Conservation (phyloP, 257 asterid species). For the Penstemon barbatus region DNA sequence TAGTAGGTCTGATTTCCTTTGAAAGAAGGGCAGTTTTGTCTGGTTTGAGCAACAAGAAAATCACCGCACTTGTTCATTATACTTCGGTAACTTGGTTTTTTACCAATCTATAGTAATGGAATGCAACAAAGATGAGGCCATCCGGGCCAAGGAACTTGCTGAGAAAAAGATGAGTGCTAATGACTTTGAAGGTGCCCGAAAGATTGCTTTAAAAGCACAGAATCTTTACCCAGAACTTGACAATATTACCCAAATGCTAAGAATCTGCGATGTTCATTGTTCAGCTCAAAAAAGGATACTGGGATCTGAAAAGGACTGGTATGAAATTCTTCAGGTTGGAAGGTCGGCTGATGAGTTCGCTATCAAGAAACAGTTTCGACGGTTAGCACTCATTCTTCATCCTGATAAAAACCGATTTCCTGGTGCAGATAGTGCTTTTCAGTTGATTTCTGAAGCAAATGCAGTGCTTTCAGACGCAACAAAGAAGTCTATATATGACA, state of each 20-base stretch:
- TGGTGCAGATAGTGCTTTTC: conserved; percentile 92
- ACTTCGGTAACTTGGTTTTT: conserved; percentile 10
- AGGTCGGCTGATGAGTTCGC: conserved; percentile 56
- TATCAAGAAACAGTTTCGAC: conserved; percentile 70
- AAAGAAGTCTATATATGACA: conserved; percentile 58
- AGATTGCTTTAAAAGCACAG: conserved; percentile 59
- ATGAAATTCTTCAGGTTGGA: conserved; percentile 67
- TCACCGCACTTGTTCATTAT: neutral
- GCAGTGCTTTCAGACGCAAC: conserved; percentile 61
- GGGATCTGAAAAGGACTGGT: conserved; percentile 81
- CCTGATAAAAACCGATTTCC: conserved; percentile 88
- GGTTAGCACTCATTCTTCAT: conserved; percentile 78
- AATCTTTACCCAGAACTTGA: conserved; percentile 74
- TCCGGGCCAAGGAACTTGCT: conserved; percentile 65
- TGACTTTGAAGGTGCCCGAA: conserved; percentile 74
- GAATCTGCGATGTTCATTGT: conserved; percentile 77
- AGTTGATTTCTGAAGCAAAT: conserved; percentile 79
- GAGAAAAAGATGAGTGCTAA: conserved; percentile 62
- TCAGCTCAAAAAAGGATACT: conserved; percentile 44
- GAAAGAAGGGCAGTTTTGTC: neutral
- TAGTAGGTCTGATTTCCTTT: neutral
- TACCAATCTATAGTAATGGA: conserved; percentile 46
- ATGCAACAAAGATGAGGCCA: conserved; percentile 86
- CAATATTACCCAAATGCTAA: conserved; percentile 62
- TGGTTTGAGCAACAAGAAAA: conserved; percentile 23